A percentile compares a stretch with the other conserved stretches of the same genome.
phyloP scores from a whole-genome alignment of 495 filamentous ascomycete genomes.

The Immersiella caudata region DNA sequence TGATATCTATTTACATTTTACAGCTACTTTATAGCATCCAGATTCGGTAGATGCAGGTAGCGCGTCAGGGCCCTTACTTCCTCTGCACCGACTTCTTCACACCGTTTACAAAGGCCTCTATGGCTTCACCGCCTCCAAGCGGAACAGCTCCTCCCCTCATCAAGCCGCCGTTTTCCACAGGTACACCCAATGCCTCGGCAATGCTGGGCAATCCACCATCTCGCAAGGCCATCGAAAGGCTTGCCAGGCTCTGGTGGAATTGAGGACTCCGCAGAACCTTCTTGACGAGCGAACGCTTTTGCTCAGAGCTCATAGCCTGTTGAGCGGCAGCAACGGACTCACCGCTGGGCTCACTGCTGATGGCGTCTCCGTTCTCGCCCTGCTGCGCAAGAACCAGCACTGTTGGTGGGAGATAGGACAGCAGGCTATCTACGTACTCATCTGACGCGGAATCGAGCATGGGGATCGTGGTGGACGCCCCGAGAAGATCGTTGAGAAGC shows the following conservation, averaged over 20 bases:
- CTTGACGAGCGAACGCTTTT: slow-evolving; percentile 81
- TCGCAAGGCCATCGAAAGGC: slow-evolving; percentile 81
- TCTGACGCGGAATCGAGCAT: slow-evolving; percentile 68
- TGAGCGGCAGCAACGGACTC: slow-evolving; percentile 70
- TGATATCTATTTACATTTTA: neutral
- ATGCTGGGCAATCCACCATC: slow-evolving; percentile 93
- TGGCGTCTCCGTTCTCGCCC: slow-evolving; percentile 48
- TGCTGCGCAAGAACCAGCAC: slow-evolving; percentile 72
- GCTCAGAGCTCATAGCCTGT: slow-evolving; percentile 68
- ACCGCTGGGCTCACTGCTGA: slow-evolving; percentile 59
- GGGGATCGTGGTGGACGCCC: slow-evolving; percentile 72
- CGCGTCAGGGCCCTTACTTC: slow-evolving; percentile 26
- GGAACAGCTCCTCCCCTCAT: slow-evolving; percentile 74
- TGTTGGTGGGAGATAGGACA: slow-evolving; percentile 71
- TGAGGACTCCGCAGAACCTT: slow-evolving; percentile 89
- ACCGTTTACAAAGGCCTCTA: slow-evolving; percentile 88
- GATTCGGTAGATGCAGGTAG: too few species aligned
- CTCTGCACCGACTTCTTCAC: slow-evolving; percentile 75
- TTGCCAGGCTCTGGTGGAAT: slow-evolving; percentile 81
- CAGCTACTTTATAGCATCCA: neutral
- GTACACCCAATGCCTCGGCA: slow-evolving; percentile 78
- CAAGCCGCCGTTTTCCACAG: slow-evolving; percentile 79
- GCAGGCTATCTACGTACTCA: slow-evolving; percentile 69
- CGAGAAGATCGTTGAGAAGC: slow-evolving; percentile 83
- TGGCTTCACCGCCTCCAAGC: slow-evolving; percentile 83